Conservation (phyloP, 495 filamentous ascomycete genomes). For the Jackrogersella multiformis region DNA sequence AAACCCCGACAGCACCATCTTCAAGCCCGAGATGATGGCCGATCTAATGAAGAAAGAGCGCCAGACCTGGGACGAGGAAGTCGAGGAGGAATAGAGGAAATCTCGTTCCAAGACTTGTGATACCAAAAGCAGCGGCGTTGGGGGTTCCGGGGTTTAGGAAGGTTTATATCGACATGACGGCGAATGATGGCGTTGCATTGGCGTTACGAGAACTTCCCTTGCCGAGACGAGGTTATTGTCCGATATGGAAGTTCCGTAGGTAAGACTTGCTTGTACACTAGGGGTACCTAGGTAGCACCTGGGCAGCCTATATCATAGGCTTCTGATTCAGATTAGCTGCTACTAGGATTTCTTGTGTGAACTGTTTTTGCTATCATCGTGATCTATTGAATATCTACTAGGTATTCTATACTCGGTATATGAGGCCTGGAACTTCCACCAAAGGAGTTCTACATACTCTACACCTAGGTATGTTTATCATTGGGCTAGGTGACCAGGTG, state of each 20-base stretch:
- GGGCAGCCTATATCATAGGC: background rate
- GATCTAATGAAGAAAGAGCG: constrained; percentile 71
- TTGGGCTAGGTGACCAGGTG: too few species aligned
- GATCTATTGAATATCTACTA: background rate
- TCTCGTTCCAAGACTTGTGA: background rate
- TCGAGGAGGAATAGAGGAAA: constrained; percentile 55
- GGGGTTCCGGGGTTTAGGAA: background rate
- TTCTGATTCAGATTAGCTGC: background rate
- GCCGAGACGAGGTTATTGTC: background rate
- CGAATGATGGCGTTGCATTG: background rate
- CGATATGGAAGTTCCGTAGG: background rate
- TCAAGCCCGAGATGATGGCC: constrained; percentile 63
- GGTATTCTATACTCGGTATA: background rate
- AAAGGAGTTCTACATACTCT: background rate
- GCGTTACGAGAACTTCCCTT: background rate
- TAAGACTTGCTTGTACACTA: background rate
- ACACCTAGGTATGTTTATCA: background rate
- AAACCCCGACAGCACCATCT: constrained; percentile 65
- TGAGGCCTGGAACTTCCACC: too few species aligned
- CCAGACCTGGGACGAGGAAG: constrained; percentile 79
- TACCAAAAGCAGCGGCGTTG: background rate
- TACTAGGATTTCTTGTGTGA: background rate
- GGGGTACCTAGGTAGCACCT: background rate
- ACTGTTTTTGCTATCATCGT: background rate
- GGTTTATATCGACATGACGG: background rate